Base-by-base conservation (phyloP, 2,329 filamentous ascomycete species). In the Fusarium sp. region DNA sequence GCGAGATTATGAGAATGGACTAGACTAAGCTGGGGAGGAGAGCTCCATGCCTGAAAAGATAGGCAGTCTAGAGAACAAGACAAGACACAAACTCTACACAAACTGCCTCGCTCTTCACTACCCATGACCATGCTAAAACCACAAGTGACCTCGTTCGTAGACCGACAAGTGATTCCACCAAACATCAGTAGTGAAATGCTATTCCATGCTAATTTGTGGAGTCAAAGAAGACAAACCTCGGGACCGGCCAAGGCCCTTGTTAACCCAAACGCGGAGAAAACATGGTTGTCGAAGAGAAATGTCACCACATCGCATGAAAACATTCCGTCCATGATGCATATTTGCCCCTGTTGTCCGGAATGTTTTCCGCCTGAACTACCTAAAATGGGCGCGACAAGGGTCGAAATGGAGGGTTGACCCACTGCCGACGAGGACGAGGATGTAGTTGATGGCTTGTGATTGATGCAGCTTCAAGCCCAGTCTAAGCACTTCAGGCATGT, bases 361-460 rank as follows among this genome's bases (percentile, higher is more conserved):
- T 58, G 39, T 6, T 43, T 73, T 72, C 71, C 71, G 71, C 58
- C n/a, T 18, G 46, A 67, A 55, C 45, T 69, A 46, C 68, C 61
- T 42, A 34, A 45, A 45, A 52, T 49, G 52, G 34, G 57, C 41
- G 44, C 23, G 53, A 42, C 49, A 49, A 51, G 60, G 68, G 65
- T 73, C 55, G 62, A 68, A 44, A 58, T 46, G 44, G 23, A 26
- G 49, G 42, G 31, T 44, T 53, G 52, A 59, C 71, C 67, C 73
- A 30, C 48, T 52, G n/a, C 26, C 42, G 37, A 54, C 25, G 48
- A 57, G 56, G 9, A 54, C 42, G 48, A 57, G 56, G 6, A 66
- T 56, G 58, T 53, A 48, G 59, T 58, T 48, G 58, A 65, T 66
- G 43, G 69, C 67, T 65, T 56, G 73, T 67, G 73, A 75, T 62